These are phyloP conservation scores for Xylariaceae sp. DNA, from an alignment of 2,329 filamentous ascomycete genomes.

Conservation along the genomic window DNA sequence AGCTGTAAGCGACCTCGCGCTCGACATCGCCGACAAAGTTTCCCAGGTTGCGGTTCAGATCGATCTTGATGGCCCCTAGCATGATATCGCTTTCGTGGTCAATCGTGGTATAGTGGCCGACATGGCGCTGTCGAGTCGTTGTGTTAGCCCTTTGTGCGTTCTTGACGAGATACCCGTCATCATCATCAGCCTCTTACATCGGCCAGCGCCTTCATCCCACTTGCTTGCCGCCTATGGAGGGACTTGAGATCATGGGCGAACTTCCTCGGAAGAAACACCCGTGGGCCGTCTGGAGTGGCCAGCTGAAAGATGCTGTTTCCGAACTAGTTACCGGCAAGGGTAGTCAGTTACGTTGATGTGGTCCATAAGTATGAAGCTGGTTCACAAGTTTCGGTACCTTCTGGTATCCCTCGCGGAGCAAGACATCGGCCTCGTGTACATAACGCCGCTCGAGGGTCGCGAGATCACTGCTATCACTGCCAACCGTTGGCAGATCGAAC, in stretches of 20 bases:
- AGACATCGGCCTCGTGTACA: conserved; percentile 24
- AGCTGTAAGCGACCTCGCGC: conserved; percentile 23
- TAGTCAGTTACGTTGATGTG: no score
- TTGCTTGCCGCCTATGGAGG: conserved; percentile 24
- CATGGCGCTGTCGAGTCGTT: conserved; percentile 19
- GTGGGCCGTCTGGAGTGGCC: conserved; percentile 24
- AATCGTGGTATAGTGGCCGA: conserved; percentile 28
- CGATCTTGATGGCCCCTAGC: conserved; percentile 27
- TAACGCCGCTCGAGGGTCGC: conserved; percentile 23
- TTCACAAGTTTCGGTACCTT: no score
- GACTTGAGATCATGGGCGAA: conserved; percentile 24
- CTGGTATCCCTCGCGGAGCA: conserved; percentile 25
- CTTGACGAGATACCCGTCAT: no score
- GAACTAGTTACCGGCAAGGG: conserved; percentile 20
- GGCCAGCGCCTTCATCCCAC: conserved; percentile 26
- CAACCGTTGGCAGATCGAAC: conserved; percentile 21
- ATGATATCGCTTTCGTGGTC: conserved; percentile 28
- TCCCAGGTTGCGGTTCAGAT: conserved; percentile 25
- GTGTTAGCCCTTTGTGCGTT: neutral
- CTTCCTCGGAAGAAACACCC: conserved; percentile 26
- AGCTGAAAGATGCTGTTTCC: conserved; percentile 26
- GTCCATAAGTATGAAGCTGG: no score
- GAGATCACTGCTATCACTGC: conserved; percentile 15
- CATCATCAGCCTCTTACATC: conserved; percentile 26
- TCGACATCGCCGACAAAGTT: conserved; percentile 26